Evolutionary conservation across 805 yeast genomes (phyloP), one percentile per base, ranked within the genome.

Genomic region (Blastobotrys americana): DNA sequence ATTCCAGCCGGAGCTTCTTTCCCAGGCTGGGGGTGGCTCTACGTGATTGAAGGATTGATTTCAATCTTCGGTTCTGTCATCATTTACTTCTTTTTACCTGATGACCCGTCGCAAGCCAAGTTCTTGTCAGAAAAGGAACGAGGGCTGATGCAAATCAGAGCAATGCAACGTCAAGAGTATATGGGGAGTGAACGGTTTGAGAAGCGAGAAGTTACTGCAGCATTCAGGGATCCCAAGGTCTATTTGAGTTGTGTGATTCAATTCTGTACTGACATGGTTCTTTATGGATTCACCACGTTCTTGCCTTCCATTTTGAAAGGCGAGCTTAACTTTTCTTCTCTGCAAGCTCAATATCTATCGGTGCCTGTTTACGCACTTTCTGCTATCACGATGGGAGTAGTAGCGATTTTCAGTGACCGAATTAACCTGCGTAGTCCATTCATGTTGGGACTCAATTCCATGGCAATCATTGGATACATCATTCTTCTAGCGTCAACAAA

Each of bases 1-100:
- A 39, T 72, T 47, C 55, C 62, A 36, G 72, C 71, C 0, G 54
- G 56, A 4, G 63, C 65, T 2, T 54, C 59, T 4, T 55, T 69
- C 52, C 66, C 57, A 35, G 74, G 74, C 8, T 75, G 77, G 76
- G 67, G 74, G 53, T 75, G 73, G 64, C 61, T 75, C 21, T 76
- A 65, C 49, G 66, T 74, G 4, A 64, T 75, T 21, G 80, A 75
- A 56, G 77, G 80, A 37, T 60, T 67, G 0, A 59, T 73, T 10
- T 67, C 49, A 56, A 3, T 51, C 58, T 15, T 58, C 10, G 28
- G 28, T n/a, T 27, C 23, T 67, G 50, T 59, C 65, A 23, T 52
- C 73, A 25, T 73, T 74, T 15, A 68, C 65, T 51, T 60, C 64
- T 59, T 66, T 22, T 51, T 74, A 19, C 74, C 75, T n/a, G 68